Base-by-base conservation (phyloP, 768 basidiomycete genomes). In the Rhizopogon vesiculosus region DNA sequence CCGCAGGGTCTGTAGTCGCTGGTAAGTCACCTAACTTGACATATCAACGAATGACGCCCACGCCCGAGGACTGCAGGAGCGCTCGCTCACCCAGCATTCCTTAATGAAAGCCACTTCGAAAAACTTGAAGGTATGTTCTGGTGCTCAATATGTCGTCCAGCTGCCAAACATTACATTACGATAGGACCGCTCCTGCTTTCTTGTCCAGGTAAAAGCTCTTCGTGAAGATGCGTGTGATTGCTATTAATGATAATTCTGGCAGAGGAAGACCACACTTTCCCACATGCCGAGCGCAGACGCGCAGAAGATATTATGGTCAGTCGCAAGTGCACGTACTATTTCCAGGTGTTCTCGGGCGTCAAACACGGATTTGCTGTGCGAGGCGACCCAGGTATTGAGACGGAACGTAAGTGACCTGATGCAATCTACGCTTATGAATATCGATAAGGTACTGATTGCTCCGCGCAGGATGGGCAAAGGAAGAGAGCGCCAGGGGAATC, bases 221-320 rank as follows among this genome's bases (percentile, higher is more conserved):
- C n/a, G 39, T 39, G 3, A 13, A 48, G 18, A 48, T 19, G 4
- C 13, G 18, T n/a, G n/a, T 25, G n/a, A 19, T 29, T 15, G 6
- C 9, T 7, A 18, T 43, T 6, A 31, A 42, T 33, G n/a, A 9
- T 39, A 48, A 45, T 56, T n/a, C 16, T 15, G 51, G 48, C 63
- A 79, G 82, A 86, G 66, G 70, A 62, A 15, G 84, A 86, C 62
- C 58, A 65, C 1, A 72, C 78, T 0, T 85, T 85, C 69, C 73
- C 79, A 0, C 53, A 74, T 5, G 74, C 74, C 12, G 71, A 73
- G 0, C 80, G 84, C 19, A 74, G 78, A 19, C 72, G 76, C 0
- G 84, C 82, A 0, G 83, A 85, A 56, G 81, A 82, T 42, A 77
- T 84, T 8, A 59, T 86, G 25, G 70, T 76, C 1, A 76, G 73